Evolutionary conservation across 441 rosid species (phyloP), one percentile per base, ranked within the genome.

Genomic region (Gossypium trilobum): DNA sequence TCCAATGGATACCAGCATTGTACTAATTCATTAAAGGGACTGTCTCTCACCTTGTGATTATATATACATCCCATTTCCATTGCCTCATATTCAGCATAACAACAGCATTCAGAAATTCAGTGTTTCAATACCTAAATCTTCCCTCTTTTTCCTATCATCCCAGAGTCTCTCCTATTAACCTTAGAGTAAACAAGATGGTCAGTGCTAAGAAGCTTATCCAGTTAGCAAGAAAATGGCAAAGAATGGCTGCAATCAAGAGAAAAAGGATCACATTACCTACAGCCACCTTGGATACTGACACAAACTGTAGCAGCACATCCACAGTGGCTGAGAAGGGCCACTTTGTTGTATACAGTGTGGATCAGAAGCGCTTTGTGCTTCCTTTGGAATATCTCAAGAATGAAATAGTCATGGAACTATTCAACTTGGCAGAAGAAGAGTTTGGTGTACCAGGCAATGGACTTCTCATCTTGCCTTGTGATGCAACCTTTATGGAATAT

Each of bases 401-500:
- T 44, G 8, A 36, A 55, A 65, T 82, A 25, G 62, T 82, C 9
- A 11, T 50, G 42, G 80, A 75, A 8, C 68, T 75, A 17, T 72
- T 79, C 46, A 72, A 44, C 50, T 27, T 75, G 68, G 63, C 79
- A 1, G 39, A 33, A 17, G 73, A 77, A 5, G 81, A 77, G 74
- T 77, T 77, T 33, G 85, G 81, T 16, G 36, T 75, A 13, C 76
- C 82, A 1, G 52, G 79, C 14, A n/a, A 68, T 58, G 82, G 81
- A 1, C 84, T 79, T 20, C 78, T 84, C 64, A 80, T 55, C 9
- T 54, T 86, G 77, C 83, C 89, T 5, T 81, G 85, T 55, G 82
- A 84, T 74, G 81, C 83, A 33, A 54, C 33, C 17, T 55, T 80
- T 44, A 64, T 82, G 84, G 78, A 81, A 23, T 70, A 82, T n/a